A percentile compares a stretch with the other conserved stretches of the same genome.
Conservation (phyloP, 306 rosid species). For the Ziziphus jujuba region DNA sequence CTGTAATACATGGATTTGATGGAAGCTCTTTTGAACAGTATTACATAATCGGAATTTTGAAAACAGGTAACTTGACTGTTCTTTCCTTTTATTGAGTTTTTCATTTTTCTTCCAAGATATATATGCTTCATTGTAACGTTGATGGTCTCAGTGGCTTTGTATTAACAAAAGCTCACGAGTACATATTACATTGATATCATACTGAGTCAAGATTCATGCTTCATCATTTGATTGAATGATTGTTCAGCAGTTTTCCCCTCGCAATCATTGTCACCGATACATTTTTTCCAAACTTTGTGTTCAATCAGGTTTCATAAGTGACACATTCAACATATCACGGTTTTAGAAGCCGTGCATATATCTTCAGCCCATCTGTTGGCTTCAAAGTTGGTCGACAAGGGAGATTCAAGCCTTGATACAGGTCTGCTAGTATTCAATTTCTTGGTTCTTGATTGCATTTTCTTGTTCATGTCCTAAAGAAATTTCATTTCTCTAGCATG, state of each 20-base stretch:
- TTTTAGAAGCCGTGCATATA: slow-evolving; percentile 65
- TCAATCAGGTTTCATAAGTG: slow-evolving; percentile 58
- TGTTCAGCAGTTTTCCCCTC: slow-evolving; percentile 9
- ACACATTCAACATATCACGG: slow-evolving; percentile 50
- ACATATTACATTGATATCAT: slow-evolving; percentile 84
- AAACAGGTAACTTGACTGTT: slow-evolving; percentile 43
- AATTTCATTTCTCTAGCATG: neutral
- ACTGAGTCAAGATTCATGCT: slow-evolving; percentile 94
- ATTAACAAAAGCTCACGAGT: slow-evolving; percentile 69
- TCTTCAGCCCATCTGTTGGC: slow-evolving; percentile 72
- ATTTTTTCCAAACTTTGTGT: slow-evolving; percentile 15
- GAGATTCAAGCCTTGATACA: slow-evolving; percentile 84
- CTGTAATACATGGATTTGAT: slow-evolving; percentile 66
- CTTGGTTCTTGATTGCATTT: neutral
- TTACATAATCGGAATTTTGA: slow-evolving; percentile 47
- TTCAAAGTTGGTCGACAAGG: slow-evolving; percentile 74
- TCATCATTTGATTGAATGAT: slow-evolving; percentile 15
- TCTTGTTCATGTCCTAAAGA: neutral
- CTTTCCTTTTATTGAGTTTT: slow-evolving; percentile 14
- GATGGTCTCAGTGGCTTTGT: slow-evolving; percentile 54
- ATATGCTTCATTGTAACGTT: slow-evolving; percentile 17
- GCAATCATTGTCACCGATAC: slow-evolving; percentile 11
- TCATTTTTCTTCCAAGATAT: neutral
- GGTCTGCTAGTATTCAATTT: slow-evolving; percentile 37
- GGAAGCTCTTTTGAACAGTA: slow-evolving; percentile 60